A percentile compares a stretch with the other conserved stretches of the same genome.
phyloP scores from a whole-genome alignment of 768 basidiomycete genomes.

The Suillus americanus region DNA sequence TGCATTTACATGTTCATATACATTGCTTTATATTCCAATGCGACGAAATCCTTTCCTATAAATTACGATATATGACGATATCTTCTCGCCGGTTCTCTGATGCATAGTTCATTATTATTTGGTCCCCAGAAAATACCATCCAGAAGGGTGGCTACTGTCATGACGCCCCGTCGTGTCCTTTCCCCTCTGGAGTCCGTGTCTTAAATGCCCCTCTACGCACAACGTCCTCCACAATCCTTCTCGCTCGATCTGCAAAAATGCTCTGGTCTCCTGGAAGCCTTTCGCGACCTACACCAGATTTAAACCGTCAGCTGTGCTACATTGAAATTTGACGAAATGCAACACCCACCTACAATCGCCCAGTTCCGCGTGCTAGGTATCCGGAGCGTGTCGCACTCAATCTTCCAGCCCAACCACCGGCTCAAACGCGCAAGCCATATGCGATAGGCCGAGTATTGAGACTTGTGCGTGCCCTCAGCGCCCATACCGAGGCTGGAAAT shows the following conservation, averaged over 20 bases:
- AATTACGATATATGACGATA: too few species aligned
- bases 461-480: slow-evolving; percentile 56
- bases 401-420: slow-evolving; percentile 76
- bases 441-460: slow-evolving; percentile 80
- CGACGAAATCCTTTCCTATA: too few species aligned
- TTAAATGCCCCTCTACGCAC: slow-evolving; percentile 68
- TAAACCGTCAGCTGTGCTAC: neutral
- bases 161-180: slow-evolving; percentile 38
- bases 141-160: slow-evolving; percentile 9
- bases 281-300: slow-evolving; percentile 24
- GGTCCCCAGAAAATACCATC: neutral
- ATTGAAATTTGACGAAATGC: neutral
- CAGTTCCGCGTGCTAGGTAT: slow-evolving; percentile 95
- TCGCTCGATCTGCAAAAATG: slow-evolving; percentile 37
- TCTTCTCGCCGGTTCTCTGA: too few species aligned
- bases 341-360: slow-evolving; percentile 77
- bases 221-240: slow-evolving; percentile 55
- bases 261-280: slow-evolving; percentile 17
- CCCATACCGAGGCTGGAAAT: slow-evolving; percentile 55
- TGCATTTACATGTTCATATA: too few species aligned
- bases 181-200: slow-evolving; percentile 70
- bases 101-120: neutral
- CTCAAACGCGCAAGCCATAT: slow-evolving; percentile 82
- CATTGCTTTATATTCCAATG: too few species aligned
- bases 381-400: slow-evolving; percentile 83